These are phyloP conservation scores for Ogataea angusta DNA, from an alignment of 805 yeast species.

Conservation along the genomic window DNA sequence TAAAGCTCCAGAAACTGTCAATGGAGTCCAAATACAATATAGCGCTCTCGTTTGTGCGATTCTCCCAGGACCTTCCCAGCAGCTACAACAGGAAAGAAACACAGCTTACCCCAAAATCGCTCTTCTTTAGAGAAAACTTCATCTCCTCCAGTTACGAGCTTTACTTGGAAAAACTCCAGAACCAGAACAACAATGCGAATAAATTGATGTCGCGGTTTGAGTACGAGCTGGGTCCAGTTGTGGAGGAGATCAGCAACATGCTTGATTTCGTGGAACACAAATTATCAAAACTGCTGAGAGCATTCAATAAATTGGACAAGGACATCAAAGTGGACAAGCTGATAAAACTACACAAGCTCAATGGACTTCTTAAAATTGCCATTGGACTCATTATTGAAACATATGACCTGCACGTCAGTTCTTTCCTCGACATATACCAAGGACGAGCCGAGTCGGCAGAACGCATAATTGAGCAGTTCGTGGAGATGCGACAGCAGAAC, in stretches of 20 bases:
- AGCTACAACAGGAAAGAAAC: background rate
- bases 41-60: slow-evolving; percentile 11
- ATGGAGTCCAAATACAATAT: slow-evolving; percentile 11
- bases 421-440: background rate
- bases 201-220: slow-evolving; percentile 18
- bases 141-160: slow-evolving; percentile 26
- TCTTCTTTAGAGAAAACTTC: slow-evolving; percentile 23
- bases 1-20: slow-evolving; percentile 14
- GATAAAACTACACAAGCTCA: slow-evolving; percentile 7
- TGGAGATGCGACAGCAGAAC: slow-evolving; percentile 10
- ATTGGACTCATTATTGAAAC: slow-evolving; percentile 1
- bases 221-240: slow-evolving; percentile 9
- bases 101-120: slow-evolving; percentile 24
- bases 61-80: slow-evolving; percentile 14
- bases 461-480: slow-evolving; percentile 15
- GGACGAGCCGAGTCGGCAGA: slow-evolving; percentile 1
- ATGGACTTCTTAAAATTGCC: slow-evolving; percentile 3
- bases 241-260: slow-evolving; percentile 6
- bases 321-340: slow-evolving; percentile 11
- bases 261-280: background rate
- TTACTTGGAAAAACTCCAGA: slow-evolving; percentile 18
- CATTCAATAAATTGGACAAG: slow-evolving; percentile 9
- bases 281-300: slow-evolving; percentile 2
- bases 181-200: slow-evolving; percentile 17
- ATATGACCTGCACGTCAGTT: slow-evolving; percentile 2